These are phyloP conservation scores for Silene latifolia DNA, from an alignment of 148 eudicot species.

Conservation along the genomic window DNA sequence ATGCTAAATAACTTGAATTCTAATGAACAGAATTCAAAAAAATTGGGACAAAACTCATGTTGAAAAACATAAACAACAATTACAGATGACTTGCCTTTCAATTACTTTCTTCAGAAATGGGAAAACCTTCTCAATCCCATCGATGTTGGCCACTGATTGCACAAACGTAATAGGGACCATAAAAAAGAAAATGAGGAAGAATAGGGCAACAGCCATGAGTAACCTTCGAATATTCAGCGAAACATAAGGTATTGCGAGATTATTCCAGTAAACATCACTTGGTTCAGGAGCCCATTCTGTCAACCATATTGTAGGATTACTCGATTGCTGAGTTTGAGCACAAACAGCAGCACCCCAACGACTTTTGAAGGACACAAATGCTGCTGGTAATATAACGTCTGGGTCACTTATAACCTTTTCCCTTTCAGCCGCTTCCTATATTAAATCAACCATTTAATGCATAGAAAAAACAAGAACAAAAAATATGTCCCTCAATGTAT, in stretches of 20 bases:
- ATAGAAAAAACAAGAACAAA: neutral
- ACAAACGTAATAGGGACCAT: constrained; percentile 93
- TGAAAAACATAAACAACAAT: neutral
- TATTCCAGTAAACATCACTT: constrained; percentile 83
- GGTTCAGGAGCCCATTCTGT: constrained; percentile 99
- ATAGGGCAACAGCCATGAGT: constrained; percentile 70
- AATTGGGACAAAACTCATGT: neutral
- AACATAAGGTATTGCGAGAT: constrained; percentile 90
- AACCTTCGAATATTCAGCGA: constrained; percentile 57
- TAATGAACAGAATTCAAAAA: neutral
- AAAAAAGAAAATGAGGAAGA: constrained; percentile 84
- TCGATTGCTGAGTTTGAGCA: constrained; percentile 94
- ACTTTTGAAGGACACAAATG: constrained; percentile 87
- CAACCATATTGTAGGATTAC: constrained; percentile 84
- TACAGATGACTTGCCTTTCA: constrained; percentile 50
- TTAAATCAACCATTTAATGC: neutral
- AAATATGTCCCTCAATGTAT: neutral
- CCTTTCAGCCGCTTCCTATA: constrained; percentile 73
- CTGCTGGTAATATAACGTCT: constrained; percentile 76
- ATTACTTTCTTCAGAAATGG: constrained; percentile 67
- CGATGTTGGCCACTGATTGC: constrained; percentile 86
- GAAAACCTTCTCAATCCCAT: constrained; percentile 73
- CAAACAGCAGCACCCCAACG: constrained; percentile 99
- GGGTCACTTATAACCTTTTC: constrained; percentile 71
- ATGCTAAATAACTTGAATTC: neutral